Evolutionary conservation across 2,329 filamentous ascomycete genomes (phyloP), one percentile per base, ranked within the genome.

Genomic region (Pezicula rhizophila): DNA sequence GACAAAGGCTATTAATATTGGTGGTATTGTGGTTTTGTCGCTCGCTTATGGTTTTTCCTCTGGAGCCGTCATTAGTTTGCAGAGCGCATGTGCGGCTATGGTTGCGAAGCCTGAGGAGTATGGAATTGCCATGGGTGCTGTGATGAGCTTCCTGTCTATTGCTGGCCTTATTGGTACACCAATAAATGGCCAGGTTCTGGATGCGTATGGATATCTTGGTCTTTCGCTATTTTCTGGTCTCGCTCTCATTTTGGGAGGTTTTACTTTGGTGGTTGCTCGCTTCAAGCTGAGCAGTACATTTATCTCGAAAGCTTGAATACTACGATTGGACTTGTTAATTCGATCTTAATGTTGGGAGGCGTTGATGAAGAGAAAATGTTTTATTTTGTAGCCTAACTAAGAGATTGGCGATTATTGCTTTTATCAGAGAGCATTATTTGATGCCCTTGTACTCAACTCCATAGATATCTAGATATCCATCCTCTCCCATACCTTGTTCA

Each of bases 151-250:
- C 18, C 31, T 57, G 7, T 54, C 55, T 12, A 46, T 58, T 15
- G 51, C 53, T 14, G 54, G 52, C 17, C 49, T 60, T 1, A 52
- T 59, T 26, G 54, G 56, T 8, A 53, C 58, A 8, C 57, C 58
- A 2, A 59, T 58, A 10, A 58, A 55, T 20, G 56, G 56, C 1
- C 45, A 57, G 33, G 48, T 62, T 8, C 42, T 62, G 5, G 35
- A 26, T 20, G 18, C 31, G 2, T 57, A 39, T 23, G 46, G 48
- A 15, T 60, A 55, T 48, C 45, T 59, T 11, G 53, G 55, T 20
- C 38, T 61, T 2, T 54, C 53, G 5, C 50, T 61, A 5, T 60
- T 60, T 33, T 55, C 56, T 5, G 55, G 56, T n/a, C 31, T 56
- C 11, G 34, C 50, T 2, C 54, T 60, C 47, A 18, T 61, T 5